Evolutionary conservation across 495 filamentous ascomycete species (phyloP), one percentile per base, ranked within the genome.

Genomic region (Cenococcum geophilum): DNA sequence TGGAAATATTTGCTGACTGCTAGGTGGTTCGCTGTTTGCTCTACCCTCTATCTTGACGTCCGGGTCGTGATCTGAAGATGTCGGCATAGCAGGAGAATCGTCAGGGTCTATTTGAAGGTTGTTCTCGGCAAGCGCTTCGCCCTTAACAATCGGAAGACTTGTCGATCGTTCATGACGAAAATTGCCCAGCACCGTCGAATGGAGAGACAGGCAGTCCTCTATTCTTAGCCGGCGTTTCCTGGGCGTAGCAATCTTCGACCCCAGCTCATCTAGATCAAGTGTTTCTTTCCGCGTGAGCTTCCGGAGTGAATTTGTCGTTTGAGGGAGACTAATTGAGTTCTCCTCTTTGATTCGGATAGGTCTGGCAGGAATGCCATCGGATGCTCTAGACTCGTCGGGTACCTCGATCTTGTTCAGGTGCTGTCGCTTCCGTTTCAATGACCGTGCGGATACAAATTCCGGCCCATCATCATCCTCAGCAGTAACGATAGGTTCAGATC

Each of bases 191-290:
- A 18, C 40, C 1, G 18, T 18, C 12, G 40, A 45, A 45, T 16
- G 40, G 14, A 18, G 12, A 45, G 40, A 45, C 40, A 16, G 40
- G 14, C 6, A 32, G 18, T 45, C 40, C 11, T 45, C 14, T 18
- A 45, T 4, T 16, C 40, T 16, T 4, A 45, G 12, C 18, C 40
- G 21, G 22, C 48, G 36, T 49, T 62, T 69, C 1, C 64, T 61
- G 11, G 71, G 70, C 9, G 67, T 67, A 18, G 57, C 52, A 9
- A 55, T 56, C 32, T 43, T 58, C 8, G 58, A 53, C 0, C 62
- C 61, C 11, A 71, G 36, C 5, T 68, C 69, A 60, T 75, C 73
- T n/a, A 76, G 67, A 65, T 76, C 74, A 14, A 73, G 59, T 5
- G 70, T 76, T 51, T 75, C 73, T 23, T 45, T 69, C 14, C 69